Percentiles rank a stretch among this genome's conserved stretches.
Evolutionary conservation across 345 rosid species (phyloP).

Genomic region (Brassica rapa): DNA sequence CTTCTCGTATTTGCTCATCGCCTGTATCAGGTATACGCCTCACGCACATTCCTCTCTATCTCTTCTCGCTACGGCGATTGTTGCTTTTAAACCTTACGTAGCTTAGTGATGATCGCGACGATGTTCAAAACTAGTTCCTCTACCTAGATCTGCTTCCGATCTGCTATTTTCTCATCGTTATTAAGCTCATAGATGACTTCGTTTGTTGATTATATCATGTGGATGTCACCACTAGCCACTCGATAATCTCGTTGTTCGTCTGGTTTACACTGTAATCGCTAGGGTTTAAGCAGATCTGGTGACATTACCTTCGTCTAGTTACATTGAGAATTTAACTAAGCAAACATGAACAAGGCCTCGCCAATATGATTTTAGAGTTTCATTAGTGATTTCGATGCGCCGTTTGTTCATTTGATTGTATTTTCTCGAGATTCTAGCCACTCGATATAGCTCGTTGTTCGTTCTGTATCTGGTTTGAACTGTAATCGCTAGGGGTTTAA

Average conservation of each 20-base stretch:
- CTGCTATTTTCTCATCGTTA: slow-evolving; percentile 13
- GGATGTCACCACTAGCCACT: not conserved
- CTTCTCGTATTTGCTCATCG: not conserved
- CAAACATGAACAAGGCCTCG: not conserved
- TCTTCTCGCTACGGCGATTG: not conserved
- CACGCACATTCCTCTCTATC: not conserved
- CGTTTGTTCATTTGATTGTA: no score
- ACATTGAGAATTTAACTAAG: no score
- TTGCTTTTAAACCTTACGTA: not conserved
- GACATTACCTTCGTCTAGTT: not conserved
- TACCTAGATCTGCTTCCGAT: slow-evolving; percentile 33
- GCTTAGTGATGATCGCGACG: slow-evolving; percentile 24
- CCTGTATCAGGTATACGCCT: slow-evolving; percentile 18
- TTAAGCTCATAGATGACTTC: not conserved
- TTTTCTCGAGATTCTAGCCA: not conserved
- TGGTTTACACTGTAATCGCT: not conserved
- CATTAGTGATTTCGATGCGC: no score
- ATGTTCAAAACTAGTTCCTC: not conserved
- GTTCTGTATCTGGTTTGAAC: not conserved
- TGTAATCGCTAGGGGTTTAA: slow-evolving; percentile 4
- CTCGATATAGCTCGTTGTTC: not conserved
- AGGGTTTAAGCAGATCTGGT: slow-evolving; percentile 30
- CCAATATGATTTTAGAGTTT: no score
- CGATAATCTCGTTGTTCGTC: not conserved
- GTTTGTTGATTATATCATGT: slow-evolving; percentile 13